Percentiles rank a stretch among this genome's conserved stretches.
Conservation (phyloP, 148 eudicot genomes). For the Heliosperma pusillum region DNA sequence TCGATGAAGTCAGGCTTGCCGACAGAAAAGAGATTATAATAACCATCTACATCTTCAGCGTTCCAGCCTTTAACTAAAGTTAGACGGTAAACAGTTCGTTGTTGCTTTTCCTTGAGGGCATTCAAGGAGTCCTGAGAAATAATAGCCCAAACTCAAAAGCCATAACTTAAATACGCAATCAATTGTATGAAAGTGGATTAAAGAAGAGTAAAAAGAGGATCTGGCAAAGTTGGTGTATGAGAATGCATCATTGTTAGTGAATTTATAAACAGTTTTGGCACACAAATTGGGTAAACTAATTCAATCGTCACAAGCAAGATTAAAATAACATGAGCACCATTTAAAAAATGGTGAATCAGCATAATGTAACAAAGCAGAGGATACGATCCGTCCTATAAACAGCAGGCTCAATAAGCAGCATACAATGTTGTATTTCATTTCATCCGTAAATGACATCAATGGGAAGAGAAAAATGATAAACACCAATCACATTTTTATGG, state of each 20-base stretch:
- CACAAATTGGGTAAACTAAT: not conserved
- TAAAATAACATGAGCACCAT: not conserved
- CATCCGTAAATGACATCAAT: not conserved
- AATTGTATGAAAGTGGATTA: not conserved
- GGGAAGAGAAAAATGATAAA: too few relatives aligned
- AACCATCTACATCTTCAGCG: constrained; percentile 87
- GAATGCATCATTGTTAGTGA: not conserved
- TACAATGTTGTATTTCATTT: not conserved
- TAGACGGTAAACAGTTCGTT: constrained; percentile 92
- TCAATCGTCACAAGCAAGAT: not conserved
- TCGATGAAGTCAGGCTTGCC: constrained; percentile 92
- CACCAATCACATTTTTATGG: too few relatives aligned
- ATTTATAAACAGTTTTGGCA: not conserved
- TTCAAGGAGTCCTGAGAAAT: constrained; percentile 74
- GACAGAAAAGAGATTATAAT: constrained; percentile 65
- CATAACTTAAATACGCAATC: not conserved
- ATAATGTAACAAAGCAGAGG: not conserved
- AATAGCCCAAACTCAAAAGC: constrained; percentile 3
- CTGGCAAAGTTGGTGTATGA: constrained; percentile 3
- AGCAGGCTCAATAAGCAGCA: not conserved
- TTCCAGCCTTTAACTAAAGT: constrained; percentile 99
- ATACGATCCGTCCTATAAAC: not conserved
- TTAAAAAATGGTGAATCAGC: not conserved
- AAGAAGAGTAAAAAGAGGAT: not conserved
- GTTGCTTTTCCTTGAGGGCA: constrained; percentile 79